phyloP scores from a whole-genome alignment of 768 basidiomycete species.

The Saitozyma sp. region DNA sequence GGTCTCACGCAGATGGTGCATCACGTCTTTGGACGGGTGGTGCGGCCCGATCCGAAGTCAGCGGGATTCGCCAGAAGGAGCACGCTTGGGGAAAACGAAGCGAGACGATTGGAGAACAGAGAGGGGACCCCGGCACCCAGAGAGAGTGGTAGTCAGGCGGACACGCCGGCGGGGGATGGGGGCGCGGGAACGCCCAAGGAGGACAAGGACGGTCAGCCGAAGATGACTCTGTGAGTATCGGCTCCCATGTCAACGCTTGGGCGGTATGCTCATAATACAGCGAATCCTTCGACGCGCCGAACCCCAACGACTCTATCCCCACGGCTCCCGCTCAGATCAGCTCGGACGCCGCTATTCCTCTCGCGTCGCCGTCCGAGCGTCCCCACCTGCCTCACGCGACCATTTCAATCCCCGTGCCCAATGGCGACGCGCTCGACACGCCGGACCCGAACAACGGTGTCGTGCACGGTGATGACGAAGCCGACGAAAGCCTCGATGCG shows the following conservation, averaged over 20 bases:
- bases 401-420: slow-evolving; percentile 42
- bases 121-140: slow-evolving; percentile 3
- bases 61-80: slow-evolving; percentile 10
- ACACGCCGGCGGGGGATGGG: slow-evolving; percentile 16
- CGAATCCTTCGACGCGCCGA: slow-evolving; percentile 48
- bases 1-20: slow-evolving; percentile 98
- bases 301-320: slow-evolving; percentile 51
- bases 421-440: slow-evolving; percentile 42
- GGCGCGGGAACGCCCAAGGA: slow-evolving; percentile 16
- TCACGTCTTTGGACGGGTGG: slow-evolving; percentile 79
- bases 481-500: slow-evolving; percentile 40
- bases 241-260: background rate
- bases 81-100: slow-evolving; percentile 38
- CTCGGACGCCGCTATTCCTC: slow-evolving; percentile 7
- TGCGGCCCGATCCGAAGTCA: slow-evolving; percentile 28
- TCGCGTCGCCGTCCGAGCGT: background rate
- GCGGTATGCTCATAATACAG: slow-evolving; percentile 21
- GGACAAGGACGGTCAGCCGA: slow-evolving; percentile 15
- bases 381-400: slow-evolving; percentile 30
- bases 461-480: slow-evolving; percentile 23
- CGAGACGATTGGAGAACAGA: slow-evolving; percentile 23
- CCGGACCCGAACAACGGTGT: slow-evolving; percentile 19
- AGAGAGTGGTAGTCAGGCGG: background rate
- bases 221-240: slow-evolving; percentile 40
- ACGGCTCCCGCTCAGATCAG: slow-evolving; percentile 33